These are phyloP conservation scores for Podospora bellae-mahoneyi DNA, from an alignment of 495 filamentous ascomycete genomes.

Conservation along the genomic window DNA sequence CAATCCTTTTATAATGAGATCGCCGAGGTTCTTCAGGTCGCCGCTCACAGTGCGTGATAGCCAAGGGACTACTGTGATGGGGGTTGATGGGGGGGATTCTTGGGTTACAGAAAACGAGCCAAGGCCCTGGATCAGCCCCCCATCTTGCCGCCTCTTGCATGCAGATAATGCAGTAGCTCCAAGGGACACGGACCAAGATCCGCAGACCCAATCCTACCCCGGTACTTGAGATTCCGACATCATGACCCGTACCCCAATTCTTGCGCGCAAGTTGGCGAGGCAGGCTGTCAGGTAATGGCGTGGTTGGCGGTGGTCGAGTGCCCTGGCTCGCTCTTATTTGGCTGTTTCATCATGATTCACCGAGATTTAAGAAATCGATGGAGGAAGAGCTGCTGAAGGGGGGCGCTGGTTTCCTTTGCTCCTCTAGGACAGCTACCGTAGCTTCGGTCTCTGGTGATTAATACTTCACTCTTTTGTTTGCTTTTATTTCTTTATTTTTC, in stretches of 20 bases:
- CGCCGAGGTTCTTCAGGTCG: neutral
- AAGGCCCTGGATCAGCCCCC: slow-evolving; percentile 3
- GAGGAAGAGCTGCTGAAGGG: neutral
- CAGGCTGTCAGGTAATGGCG: neutral
- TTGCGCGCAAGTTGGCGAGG: neutral
- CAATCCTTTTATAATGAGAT: neutral
- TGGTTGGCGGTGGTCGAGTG: neutral
- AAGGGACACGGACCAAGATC: slow-evolving; percentile 5
- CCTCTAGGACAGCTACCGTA: neutral
- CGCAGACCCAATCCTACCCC: slow-evolving; percentile 5
- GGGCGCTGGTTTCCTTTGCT: neutral
- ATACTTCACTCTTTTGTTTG: neutral
- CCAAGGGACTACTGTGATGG: neutral
- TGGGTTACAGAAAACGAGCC: slow-evolving; percentile 4
- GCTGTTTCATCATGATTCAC: neutral
- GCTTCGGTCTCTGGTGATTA: neutral
- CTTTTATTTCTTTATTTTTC: neutral
- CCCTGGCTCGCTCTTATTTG: neutral
- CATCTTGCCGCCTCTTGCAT: slow-evolving; percentile 7
- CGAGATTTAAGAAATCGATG: neutral
- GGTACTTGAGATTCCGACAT: neutral
- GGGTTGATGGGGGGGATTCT: neutral
- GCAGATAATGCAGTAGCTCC: slow-evolving; percentile 9
- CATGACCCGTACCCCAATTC: neutral
- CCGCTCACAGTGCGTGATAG: neutral